A percentile compares a stretch with the other conserved stretches of the same genome.
phyloP scores from a whole-genome alignment of 345 rosid species.

The Euphorbia tirucalli region DNA sequence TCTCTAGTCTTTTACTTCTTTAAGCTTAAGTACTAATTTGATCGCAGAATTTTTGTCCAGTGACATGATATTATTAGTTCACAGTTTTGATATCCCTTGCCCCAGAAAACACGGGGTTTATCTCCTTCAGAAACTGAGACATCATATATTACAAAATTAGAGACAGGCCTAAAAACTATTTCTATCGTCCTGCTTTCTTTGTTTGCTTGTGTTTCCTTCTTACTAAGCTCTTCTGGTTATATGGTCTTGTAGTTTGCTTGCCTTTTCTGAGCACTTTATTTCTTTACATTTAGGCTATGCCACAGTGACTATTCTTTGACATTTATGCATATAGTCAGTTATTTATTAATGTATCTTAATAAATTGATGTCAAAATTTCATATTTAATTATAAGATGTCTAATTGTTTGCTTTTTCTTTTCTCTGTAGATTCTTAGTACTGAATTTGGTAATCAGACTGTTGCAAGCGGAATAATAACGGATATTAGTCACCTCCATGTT shows the following conservation, averaged over 20 bases:
- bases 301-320: background rate
- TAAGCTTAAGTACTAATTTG: no score
- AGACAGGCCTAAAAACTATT: background rate
- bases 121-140: background rate
- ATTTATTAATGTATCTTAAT: background rate
- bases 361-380: background rate
- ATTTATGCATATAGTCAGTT: background rate
- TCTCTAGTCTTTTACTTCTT: background rate
- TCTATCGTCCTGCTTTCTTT: background rate
- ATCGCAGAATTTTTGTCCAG: no score
- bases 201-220: background rate
- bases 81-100: background rate
- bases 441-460: constrained; percentile 52
- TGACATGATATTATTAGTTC: background rate
- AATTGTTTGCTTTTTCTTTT: constrained; percentile 2
- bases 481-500: constrained; percentile 63
- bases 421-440: constrained; percentile 62
- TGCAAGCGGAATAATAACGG: constrained; percentile 75
- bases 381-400: background rate
- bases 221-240: background rate
- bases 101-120: background rate
- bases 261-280: background rate
- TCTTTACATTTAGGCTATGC: background rate
- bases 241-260: background rate
- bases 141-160: background rate